phyloP scores from a whole-genome alignment of 371 early-diverging fungal species.

The Mortierella sp. region DNA sequence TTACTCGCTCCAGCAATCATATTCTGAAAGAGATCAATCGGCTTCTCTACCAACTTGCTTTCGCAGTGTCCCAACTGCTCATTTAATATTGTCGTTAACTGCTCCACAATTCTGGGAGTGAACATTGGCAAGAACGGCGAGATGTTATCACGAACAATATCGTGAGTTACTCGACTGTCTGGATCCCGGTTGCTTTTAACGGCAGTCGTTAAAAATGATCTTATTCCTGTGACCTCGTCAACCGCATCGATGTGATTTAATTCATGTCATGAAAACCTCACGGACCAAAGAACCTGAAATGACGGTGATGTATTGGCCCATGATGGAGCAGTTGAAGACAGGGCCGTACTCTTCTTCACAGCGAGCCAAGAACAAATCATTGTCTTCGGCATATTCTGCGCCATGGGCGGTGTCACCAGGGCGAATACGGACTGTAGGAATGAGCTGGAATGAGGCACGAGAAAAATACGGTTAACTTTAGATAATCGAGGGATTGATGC shows the following conservation, averaged over 20 bases:
- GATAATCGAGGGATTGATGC: too few relatives aligned
- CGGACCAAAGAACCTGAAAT: slow-evolving; percentile 30
- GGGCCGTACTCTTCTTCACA: slow-evolving; percentile 33
- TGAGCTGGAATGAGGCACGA: slow-evolving; percentile 12
- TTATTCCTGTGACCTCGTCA: slow-evolving; percentile 22
- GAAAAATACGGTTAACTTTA: background rate
- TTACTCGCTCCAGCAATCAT: slow-evolving; percentile 54
- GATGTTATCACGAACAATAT: slow-evolving; percentile 34
- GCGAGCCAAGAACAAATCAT: slow-evolving; percentile 16
- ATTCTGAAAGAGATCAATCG: slow-evolving; percentile 30
- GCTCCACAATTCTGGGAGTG: slow-evolving; percentile 40
- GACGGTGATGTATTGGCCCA: slow-evolving; percentile 10
- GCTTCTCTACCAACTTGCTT: slow-evolving; percentile 25
- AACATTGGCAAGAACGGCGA: slow-evolving; percentile 32
- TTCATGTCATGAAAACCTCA: slow-evolving; percentile 34
- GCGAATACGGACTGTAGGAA: slow-evolving; percentile 32
- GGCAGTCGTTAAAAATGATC: slow-evolving; percentile 5
- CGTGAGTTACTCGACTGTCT: slow-evolving; percentile 20
- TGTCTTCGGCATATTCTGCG: slow-evolving; percentile 15
- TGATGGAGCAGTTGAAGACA: slow-evolving; percentile 18
- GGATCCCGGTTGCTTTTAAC: slow-evolving; percentile 31
- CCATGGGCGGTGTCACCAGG: slow-evolving; percentile 40
- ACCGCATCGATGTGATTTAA: slow-evolving; percentile 30
- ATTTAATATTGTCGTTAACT: slow-evolving; percentile 13
- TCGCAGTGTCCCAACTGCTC: slow-evolving; percentile 22